Conservation (phyloP, 495 filamentous ascomycete species). For the Talaromyces wortmannii region DNA sequence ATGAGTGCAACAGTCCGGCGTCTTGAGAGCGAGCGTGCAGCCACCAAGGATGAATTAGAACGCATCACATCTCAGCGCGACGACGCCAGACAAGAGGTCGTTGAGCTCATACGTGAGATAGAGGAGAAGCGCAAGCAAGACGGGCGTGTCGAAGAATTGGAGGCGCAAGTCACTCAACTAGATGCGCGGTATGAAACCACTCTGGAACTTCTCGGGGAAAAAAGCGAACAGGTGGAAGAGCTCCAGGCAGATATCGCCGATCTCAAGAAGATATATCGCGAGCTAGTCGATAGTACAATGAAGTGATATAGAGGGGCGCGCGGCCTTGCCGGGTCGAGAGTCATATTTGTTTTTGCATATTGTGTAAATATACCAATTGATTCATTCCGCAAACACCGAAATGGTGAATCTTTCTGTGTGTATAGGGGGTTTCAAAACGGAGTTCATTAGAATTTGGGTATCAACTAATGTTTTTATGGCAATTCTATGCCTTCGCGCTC, state of each 20-base stretch:
- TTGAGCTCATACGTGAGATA: constrained; percentile 76
- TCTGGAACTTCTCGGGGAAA: constrained; percentile 92
- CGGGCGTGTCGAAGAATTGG: constrained; percentile 53
- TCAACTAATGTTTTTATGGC: constrained; percentile 8
- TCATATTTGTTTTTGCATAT: neutral
- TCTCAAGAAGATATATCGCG: constrained; percentile 91
- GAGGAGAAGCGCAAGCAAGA: constrained; percentile 61
- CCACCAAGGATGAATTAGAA: constrained; percentile 73
- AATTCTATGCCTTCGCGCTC: constrained; percentile 82
- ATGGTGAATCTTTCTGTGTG: neutral
- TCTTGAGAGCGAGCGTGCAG: constrained; percentile 84
- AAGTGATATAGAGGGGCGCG: constrained; percentile 32
- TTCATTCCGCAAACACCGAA: neutral
- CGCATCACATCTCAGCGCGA: constrained; percentile 78
- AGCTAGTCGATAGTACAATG: constrained; percentile 81
- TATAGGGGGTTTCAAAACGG: neutral
- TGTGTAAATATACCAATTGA: constrained; percentile 5
- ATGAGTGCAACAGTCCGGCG: constrained; percentile 91
- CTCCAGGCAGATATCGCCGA: constrained; percentile 81
- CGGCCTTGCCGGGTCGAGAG: neutral
- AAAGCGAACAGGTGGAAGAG: constrained; percentile 91
- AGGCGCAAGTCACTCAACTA: constrained; percentile 51
- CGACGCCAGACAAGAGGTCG: constrained; percentile 84
- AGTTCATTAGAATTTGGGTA: neutral
- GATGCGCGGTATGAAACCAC: constrained; percentile 79